Base-by-base conservation (phyloP, 179 eudicot species). In the Heliamphora pulchella region DNA sequence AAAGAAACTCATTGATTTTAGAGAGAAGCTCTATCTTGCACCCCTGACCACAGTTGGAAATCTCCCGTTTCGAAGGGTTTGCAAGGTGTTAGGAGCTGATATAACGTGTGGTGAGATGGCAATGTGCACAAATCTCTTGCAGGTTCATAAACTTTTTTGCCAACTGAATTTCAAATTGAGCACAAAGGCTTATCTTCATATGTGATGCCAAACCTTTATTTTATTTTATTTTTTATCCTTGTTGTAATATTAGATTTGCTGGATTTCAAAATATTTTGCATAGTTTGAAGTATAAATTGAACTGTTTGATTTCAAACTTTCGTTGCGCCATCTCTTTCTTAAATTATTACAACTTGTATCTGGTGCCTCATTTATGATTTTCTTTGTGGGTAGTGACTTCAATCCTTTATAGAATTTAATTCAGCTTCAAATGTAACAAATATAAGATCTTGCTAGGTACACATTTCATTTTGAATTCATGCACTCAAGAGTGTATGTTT, bases 21-120 rank as follows among this genome's bases (percentile, higher is more conserved):
- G 96, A 70, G 89, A 87, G 13, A 92, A 94, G 86, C 87, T 92
- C 46, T 96, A 94, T 88, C 97, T 96, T 91, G 99, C 98, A 65
- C 99, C 99, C 14, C 84, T 96, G 61, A 96, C 99, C 8, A 96
- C 99, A 31, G 99, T 96, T 71, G 99, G 99, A 58, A 96, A 96
- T 86, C 94, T 96, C 74, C 99, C 99, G 69, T 96, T 84, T 73
- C 91, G 99, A 70, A 89, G 99, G 83, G 89, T 96, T 69, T 96
- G 99, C 89, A 96, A 96, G 88, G 87, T 75, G 74, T 86, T 96
- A 80, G 99, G 99, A 74, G 99, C 94, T 76, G 99, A 96, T 84
- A 88, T 96, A 61, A 96, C 99, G 44, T 96, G 99, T 80, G 98
- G 99, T 81, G 99, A 96, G 87, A 96, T 96, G 99, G 99, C 99